Base-by-base conservation (phyloP, 1,284 basidiomycete genomes). In the Anthracocystis panici-leucophaei region DNA sequence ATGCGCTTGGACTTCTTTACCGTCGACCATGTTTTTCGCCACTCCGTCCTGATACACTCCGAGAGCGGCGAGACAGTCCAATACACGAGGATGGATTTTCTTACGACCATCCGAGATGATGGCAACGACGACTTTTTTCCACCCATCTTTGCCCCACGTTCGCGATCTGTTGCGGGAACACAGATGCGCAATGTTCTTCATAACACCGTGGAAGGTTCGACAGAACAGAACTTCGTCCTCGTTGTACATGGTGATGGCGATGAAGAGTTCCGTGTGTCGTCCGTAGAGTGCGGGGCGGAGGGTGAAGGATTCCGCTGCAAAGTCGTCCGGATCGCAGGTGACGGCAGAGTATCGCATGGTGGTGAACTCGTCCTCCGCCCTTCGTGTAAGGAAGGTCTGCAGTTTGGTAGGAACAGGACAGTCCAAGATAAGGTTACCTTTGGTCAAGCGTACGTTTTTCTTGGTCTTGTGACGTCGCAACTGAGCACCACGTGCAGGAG, bases 91-190 rank as follows among this genome's bases (percentile, higher is more conserved):
- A 84, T 97, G 93, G 31, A 97, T 88, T 76, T 93, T 92, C 84
- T 92, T 93, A 25, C 97, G 91, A 0, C 96, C 97, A 82, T 99
- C 96, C 0, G 95, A 92, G 38, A 99, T 92, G 75, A 99, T 97
- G 48, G 76, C 66, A 5, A 85, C 83, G 3, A 83, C 82, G 3
- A 85, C 82, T 90, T 97, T 98, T 84, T 98, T 94, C 96, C 96
- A 99, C 0, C 94, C 92, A 60, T 97, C 93, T 8, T 91, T 90
- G 4, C 96, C 96, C 97, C 96, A 99, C 0, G 94, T 96, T 65
- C 93, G 90, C 12, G 93, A 95, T 80, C 94, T 94, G 86, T 95
- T 95, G 40, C 96, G 89, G 11, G 92, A 92, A 85, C 96, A 97
- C 8, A 98, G 88, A 57, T 80, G 70, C 1, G 80, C 78, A 59